A percentile compares a stretch with the other conserved stretches of the same genome.
These are phyloP conservation scores for Fusarium bulbicola DNA, from an alignment of 2,329 filamentous ascomycete species.

Conservation along the genomic window DNA sequence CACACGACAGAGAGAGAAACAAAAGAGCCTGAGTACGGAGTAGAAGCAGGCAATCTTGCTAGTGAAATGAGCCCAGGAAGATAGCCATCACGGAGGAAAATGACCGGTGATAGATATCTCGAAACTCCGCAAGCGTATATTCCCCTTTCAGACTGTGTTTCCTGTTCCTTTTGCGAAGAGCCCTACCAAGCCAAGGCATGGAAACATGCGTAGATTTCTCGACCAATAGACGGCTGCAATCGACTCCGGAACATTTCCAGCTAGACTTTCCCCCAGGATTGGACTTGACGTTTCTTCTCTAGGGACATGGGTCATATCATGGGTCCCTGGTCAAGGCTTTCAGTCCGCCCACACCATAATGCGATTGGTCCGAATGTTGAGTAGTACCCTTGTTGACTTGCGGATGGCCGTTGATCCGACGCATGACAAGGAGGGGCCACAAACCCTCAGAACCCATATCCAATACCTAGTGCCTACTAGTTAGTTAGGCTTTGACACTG, in stretches of 20 bases:
- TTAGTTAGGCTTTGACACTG: not conserved
- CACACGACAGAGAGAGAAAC: conserved; percentile 7
- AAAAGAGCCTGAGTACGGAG: not conserved
- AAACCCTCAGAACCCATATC: not conserved
- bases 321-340: conserved; percentile 14
- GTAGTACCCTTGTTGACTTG: conserved; percentile 8
- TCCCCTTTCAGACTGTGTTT: conserved; percentile 9
- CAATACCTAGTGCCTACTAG: not conserved
- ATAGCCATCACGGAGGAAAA: not conserved
- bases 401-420: conserved; percentile 27
- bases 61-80: conserved; percentile 7
- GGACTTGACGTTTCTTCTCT: conserved; percentile 24
- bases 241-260: conserved; percentile 22
- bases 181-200: not conserved
- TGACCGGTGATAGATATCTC: not conserved
- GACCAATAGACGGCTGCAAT: conserved; percentile 10
- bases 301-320: conserved; percentile 19
- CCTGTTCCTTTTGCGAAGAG: not conserved
- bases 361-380: conserved; percentile 8
- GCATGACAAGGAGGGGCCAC: not conserved
- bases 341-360: not conserved
- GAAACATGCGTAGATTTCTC: conserved; percentile 4
- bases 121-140: conserved; percentile 9
- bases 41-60: conserved; percentile 1
- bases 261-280: conserved; percentile 10